Base-by-base conservation (phyloP, 768 basidiomycete species). In the Suillus bovinus region DNA sequence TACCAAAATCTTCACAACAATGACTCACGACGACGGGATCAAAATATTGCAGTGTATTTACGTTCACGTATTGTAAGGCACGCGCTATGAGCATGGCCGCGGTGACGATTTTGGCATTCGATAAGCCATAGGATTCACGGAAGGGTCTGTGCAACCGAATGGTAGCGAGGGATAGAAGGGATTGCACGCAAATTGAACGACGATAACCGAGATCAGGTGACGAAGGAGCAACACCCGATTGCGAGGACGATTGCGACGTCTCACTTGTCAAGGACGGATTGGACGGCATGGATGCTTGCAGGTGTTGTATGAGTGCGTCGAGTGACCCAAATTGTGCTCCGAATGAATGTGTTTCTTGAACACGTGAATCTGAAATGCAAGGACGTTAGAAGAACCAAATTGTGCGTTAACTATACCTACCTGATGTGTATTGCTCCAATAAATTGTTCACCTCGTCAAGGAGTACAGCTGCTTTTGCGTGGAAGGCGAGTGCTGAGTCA, bases 301-400 rank as follows among this genome's bases (percentile, higher is more conserved):
- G 77, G 2, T 68, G 68, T 5, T 81, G 79, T 41, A 85, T 80
- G 52, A 84, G 75, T 36, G 73, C 69, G 63, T 83, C 80, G 60
- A 85, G 70, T 3, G 78, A 79, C 46, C 74, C 75, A 24, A 85
- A 84, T 8, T 79, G 78, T 16, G 74, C 70, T 29, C 74, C 74
- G 60, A 83, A 83, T 44, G 60, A 58, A 41, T 70, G 79, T 59
- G 65, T 82, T 80, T 75, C 16, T 79, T 46, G 16, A 14, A 58
- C 8, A 3, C 27, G 61, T 24, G 42, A 16, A 60, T 59, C 34
- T 59, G 39, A 14, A 14, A 46, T 60, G 33, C 17, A 29, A 31
- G 2, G 33, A 17, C 61, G 5, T 24, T 38, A 24, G 42, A 46
- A n/a, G 24, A 36, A 61, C 24, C 13, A 58, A 14, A 6, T 29